Percentiles rank a stretch among this genome's conserved stretches.
phyloP scores from a whole-genome alignment of 768 basidiomycete species.

The Melanogaster broomeanus region DNA sequence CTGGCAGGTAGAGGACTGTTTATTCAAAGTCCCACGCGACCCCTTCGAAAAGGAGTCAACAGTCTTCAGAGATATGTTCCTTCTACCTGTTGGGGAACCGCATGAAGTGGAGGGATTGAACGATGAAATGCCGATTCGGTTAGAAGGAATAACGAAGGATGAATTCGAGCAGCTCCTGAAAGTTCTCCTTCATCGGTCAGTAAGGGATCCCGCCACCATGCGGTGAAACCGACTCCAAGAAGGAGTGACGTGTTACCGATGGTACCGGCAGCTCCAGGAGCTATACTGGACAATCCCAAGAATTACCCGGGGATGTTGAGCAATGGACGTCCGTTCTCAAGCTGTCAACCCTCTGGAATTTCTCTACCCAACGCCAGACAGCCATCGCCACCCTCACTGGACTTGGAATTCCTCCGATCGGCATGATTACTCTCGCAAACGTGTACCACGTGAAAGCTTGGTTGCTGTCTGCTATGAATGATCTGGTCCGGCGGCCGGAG shows the following conservation, averaged over 20 bases:
- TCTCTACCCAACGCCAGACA: slow-evolving; percentile 27
- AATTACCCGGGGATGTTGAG: slow-evolving; percentile 5
- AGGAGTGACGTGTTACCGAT: neutral
- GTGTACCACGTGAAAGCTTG: slow-evolving; percentile 32
- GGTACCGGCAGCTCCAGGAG: neutral
- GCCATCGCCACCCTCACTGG: slow-evolving; percentile 26
- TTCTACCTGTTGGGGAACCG: slow-evolving; percentile 1
- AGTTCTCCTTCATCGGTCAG: slow-evolving; percentile 6
- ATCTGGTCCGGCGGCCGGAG: slow-evolving; percentile 19
- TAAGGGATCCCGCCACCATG: too few species aligned
- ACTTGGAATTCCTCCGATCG: slow-evolving; percentile 19
- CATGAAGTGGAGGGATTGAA: slow-evolving; percentile 5
- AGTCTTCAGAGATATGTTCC: slow-evolving; percentile 14
- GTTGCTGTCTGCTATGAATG: slow-evolving; percentile 37
- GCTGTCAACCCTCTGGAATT: slow-evolving; percentile 39
- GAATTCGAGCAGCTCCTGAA: slow-evolving; percentile 16
- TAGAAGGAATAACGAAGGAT: slow-evolving; percentile 13
- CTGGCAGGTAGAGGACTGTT: too few species aligned
- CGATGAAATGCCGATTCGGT: slow-evolving; percentile 15
- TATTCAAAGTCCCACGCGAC: slow-evolving; percentile 8
- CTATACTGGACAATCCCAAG: slow-evolving; percentile 21
- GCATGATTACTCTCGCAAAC: slow-evolving; percentile 35
- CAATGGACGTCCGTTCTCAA: slow-evolving; percentile 41
- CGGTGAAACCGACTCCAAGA: too few species aligned
- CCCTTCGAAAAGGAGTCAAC: slow-evolving; percentile 12